Conservation (phyloP, 495 filamentous ascomycete genomes). For the Trichocladium uniseriatum region DNA sequence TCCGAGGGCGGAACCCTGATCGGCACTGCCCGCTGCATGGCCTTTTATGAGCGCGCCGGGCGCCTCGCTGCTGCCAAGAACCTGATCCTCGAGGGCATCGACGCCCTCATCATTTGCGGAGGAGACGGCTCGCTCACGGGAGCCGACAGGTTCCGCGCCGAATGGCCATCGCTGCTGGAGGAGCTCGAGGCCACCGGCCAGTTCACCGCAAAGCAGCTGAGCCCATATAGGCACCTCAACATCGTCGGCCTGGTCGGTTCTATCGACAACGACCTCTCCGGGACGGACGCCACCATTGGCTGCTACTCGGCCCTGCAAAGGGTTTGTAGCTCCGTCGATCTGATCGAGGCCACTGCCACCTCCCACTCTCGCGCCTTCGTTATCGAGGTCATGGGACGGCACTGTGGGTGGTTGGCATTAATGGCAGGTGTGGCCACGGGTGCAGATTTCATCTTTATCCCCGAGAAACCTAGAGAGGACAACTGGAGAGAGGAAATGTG, state of each 20-base stretch:
- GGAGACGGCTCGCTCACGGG: slow-evolving; percentile 97
- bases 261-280: slow-evolving; percentile 97
- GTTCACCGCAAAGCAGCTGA: slow-evolving; percentile 57
- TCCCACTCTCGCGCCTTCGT: slow-evolving; percentile 98
- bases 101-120: slow-evolving; percentile 93
- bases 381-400: slow-evolving; percentile 98
- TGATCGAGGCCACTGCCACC: slow-evolving; percentile 91
- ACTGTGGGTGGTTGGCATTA: slow-evolving; percentile 95
- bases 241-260: slow-evolving; percentile 94
- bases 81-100: slow-evolving; percentile 83
- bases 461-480: slow-evolving; percentile 81
- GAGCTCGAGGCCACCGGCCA: slow-evolving; percentile 68
- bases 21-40: slow-evolving; percentile 83
- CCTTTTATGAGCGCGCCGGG: slow-evolving; percentile 79
- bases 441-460: slow-evolving; percentile 94
- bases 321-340: slow-evolving; percentile 91
- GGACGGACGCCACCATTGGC: slow-evolving; percentile 95
- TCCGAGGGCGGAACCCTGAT: slow-evolving; percentile 95
- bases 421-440: slow-evolving; percentile 95
- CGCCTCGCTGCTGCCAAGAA: slow-evolving; percentile 83
- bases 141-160: slow-evolving; percentile 82
- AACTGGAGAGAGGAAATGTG: slow-evolving; percentile 93
- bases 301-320: slow-evolving; percentile 87
- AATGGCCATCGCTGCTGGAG: slow-evolving; percentile 79
- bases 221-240: slow-evolving; percentile 72